phyloP scores from a whole-genome alignment of 1,284 basidiomycete species.

The Sparassis latifolia region DNA sequence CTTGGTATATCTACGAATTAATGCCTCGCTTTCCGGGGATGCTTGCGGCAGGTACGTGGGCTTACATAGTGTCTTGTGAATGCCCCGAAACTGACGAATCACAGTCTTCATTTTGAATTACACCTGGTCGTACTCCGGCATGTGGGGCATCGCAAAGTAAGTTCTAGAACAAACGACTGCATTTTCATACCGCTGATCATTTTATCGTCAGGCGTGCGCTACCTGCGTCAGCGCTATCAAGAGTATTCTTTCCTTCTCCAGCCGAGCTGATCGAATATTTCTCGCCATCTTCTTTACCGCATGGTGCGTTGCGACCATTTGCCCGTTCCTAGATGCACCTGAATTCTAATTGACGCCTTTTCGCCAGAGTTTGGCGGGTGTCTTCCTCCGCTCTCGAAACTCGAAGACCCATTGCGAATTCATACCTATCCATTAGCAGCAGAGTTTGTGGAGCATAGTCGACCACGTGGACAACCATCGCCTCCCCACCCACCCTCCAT shows the following conservation, averaged over 20 bases:
- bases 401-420: conserved; percentile 40
- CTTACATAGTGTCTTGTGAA: neutral
- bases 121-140: conserved; percentile 73
- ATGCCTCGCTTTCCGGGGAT: conserved; percentile 72
- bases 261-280: conserved; percentile 58
- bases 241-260: conserved; percentile 67
- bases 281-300: conserved; percentile 44
- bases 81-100: conserved; percentile 6
- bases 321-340: neutral
- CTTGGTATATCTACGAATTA: conserved; percentile 59
- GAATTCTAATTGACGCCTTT: conserved; percentile 1
- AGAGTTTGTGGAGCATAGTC: too few relatives aligned
- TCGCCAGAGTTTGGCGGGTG: conserved; percentile 50
- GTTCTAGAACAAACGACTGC: conserved; percentile 15
- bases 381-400: conserved; percentile 38
- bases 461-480: too few relatives aligned
- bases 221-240: conserved; percentile 60
- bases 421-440: conserved; percentile 1
- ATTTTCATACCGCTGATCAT: conserved; percentile 12
- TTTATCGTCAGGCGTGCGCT: conserved; percentile 48
- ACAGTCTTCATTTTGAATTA: conserved; percentile 76
- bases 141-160: conserved; percentile 73
- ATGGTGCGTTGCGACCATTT: conserved; percentile 36
- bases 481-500: neutral
- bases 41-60: conserved; percentile 60